Percentiles rank a stretch among this genome's conserved stretches.
phyloP scores from a whole-genome alignment of 2,329 filamentous ascomycete genomes.

The Aciculosporium take region DNA sequence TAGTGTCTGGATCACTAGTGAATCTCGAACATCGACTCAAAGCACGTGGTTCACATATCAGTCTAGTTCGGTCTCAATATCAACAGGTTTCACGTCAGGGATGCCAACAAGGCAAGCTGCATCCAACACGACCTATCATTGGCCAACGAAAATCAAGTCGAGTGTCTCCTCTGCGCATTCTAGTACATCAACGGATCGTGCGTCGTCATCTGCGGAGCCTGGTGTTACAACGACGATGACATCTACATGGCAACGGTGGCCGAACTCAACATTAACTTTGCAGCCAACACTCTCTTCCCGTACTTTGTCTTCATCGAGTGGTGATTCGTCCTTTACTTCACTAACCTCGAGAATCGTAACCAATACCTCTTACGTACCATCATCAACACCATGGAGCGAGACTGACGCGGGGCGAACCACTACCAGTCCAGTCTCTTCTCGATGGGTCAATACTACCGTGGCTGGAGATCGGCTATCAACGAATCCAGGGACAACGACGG shows the following conservation, averaged over 20 bases:
- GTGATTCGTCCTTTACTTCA: not conserved
- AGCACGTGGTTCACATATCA: conserved; percentile 1
- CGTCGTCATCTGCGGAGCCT: not conserved
- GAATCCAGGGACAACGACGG: not conserved
- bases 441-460: conserved; percentile 1
- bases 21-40: not conserved
- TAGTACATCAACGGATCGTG: not conserved
- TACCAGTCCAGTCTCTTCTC: not conserved
- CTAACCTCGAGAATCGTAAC: not conserved
- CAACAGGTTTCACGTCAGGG: not conserved
- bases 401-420: not conserved
- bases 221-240: not conserved
- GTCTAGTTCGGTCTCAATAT: conserved; percentile 1
- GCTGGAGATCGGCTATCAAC: not conserved
- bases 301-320: not conserved
- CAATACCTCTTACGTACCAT: not conserved
- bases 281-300: not conserved
- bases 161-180: not conserved
- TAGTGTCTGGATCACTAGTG: not conserved
- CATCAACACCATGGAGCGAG: not conserved
- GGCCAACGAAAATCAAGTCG: not conserved
- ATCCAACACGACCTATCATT: conserved; percentile 1
- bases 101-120: not conserved
- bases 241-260: not conserved
- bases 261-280: conserved; percentile 1